These are phyloP conservation scores for Hypomyces perniciosus DNA, from an alignment of 2,329 filamentous ascomycete species.

Conservation along the genomic window DNA sequence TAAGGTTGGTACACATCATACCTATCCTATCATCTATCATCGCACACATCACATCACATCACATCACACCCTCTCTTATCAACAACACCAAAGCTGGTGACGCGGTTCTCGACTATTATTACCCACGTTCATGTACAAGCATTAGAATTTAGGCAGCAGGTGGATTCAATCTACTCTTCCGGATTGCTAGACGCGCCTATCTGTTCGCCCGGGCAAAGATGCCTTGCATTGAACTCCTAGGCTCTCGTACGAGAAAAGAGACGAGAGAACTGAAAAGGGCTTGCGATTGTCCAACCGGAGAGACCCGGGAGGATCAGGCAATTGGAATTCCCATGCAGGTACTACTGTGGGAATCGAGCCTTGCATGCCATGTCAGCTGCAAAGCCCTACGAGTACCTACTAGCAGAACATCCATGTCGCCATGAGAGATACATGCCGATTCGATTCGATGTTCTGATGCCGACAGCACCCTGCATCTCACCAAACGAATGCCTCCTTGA, in stretches of 20 bases:
- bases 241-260: constrained; percentile 3
- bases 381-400: neutral
- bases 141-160: neutral
- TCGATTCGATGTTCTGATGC: neutral
- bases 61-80: too few species aligned
- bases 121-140: too few species aligned
- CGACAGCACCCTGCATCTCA: neutral
- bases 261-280: neutral
- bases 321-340: constrained; percentile 6
- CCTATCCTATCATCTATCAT: too few species aligned
- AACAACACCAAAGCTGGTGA: too few species aligned
- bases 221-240: constrained; percentile 8
- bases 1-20: too few species aligned
- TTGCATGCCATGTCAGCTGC: constrained; percentile 3
- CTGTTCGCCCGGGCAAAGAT: neutral
- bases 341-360: constrained; percentile 1
- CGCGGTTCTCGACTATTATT: too few species aligned
- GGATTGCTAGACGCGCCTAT: neutral
- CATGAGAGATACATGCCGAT: constrained; percentile 3
- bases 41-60: too few species aligned
- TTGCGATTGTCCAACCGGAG: neutral
- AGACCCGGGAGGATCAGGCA: neutral
- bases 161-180: neutral
- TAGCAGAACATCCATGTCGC: constrained; percentile 2
- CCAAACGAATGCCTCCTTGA: neutral